phyloP scores from a whole-genome alignment of 345 rosid species.

The Pseudoturritis turrita region DNA sequence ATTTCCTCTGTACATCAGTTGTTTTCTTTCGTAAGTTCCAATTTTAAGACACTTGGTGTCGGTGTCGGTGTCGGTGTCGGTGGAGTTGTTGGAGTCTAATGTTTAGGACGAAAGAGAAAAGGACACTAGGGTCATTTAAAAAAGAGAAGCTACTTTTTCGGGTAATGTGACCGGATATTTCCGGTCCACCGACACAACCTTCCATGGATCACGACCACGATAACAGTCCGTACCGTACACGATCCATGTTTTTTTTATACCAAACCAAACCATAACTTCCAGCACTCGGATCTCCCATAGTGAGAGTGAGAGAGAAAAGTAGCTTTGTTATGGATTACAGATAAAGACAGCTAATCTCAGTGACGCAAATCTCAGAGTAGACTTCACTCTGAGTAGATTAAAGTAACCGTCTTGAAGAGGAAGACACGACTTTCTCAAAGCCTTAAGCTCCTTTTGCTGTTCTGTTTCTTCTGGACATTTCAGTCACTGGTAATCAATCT shows the following conservation, averaged over 20 bases:
- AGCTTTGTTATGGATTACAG: background rate
- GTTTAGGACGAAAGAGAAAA: background rate
- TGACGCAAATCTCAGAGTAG: conserved; percentile 24
- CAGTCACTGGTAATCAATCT: conserved; percentile 3
- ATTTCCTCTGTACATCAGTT: background rate
- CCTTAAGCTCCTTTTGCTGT: background rate
- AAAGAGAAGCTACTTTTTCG: background rate
- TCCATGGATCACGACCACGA: conserved; percentile 8
- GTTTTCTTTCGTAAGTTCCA: background rate
- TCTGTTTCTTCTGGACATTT: background rate
- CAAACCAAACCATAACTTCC: conserved; percentile 11
- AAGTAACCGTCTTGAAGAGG: conserved; percentile 5
- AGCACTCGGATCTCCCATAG: conserved; percentile 8
- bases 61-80: conserved; percentile 27
- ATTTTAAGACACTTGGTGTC: background rate
- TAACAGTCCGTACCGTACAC: conserved; percentile 19
- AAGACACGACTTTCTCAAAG: conserved; percentile 7
- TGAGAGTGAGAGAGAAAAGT: background rate
- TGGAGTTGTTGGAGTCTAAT: conserved; percentile 5
- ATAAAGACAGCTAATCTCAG: conserved; percentile 5
- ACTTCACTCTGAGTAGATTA: conserved; percentile 26
- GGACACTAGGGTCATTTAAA: background rate
- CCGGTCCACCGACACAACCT: conserved; percentile 34
- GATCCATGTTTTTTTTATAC: conserved; percentile 5
- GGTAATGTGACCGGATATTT: conserved; percentile 20